Percentiles rank a stretch among this genome's conserved stretches.
Evolutionary conservation across 257 asterid genomes (phyloP).

Genomic region (Rubia yunnanensis): DNA sequence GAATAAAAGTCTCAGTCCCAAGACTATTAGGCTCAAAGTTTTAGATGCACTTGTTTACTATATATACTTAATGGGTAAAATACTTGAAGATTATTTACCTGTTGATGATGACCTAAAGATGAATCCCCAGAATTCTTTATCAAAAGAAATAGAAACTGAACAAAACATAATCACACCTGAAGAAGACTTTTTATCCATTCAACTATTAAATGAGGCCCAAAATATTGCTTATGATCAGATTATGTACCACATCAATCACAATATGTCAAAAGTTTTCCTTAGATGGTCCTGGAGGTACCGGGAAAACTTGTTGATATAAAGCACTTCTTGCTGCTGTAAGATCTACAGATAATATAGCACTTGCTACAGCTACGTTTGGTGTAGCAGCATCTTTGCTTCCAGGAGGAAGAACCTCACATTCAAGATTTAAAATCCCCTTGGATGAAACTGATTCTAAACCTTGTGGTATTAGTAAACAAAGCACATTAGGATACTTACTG

Average conservation of each 20-base stretch:
- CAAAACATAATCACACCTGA: background rate
- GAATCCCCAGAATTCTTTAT: no score
- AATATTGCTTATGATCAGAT: background rate
- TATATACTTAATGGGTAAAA: no score
- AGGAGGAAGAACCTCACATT: background rate
- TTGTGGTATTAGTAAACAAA: background rate
- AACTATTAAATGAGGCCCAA: background rate
- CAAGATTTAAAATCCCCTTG: background rate
- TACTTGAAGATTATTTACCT: background rate
- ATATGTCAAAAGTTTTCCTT: background rate
- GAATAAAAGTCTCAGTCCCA: no score
- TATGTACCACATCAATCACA: background rate
- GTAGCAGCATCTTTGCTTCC: background rate
- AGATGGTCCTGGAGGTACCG: background rate
- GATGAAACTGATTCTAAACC: background rate
- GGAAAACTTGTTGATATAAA: background rate
- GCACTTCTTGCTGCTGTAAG: background rate
- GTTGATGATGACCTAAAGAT: no score
- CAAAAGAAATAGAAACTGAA: background rate
- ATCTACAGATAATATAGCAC: background rate
- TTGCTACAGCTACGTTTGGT: background rate
- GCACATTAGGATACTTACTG: background rate
- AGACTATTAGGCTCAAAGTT: no score
- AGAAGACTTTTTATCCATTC: background rate
- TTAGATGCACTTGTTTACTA: no score